Evolutionary conservation across 768 basidiomycete genomes (phyloP), one percentile per base, ranked within the genome.

Genomic region (Fomitopsis serialis): DNA sequence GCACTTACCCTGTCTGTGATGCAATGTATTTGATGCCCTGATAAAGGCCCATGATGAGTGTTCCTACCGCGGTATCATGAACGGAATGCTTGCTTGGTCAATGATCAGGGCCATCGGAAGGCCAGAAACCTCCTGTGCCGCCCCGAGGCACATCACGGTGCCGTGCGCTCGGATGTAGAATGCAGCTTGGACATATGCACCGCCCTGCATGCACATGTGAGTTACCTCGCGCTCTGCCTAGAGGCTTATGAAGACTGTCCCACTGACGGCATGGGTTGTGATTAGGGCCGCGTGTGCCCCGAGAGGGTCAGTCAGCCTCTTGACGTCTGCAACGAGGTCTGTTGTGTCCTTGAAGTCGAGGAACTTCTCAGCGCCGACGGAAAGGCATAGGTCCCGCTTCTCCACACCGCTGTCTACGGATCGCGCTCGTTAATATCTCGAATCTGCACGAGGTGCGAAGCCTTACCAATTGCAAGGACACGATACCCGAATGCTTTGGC

Each of bases 121-220:
- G 8, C 73, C 72, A 2, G 87, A 66, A 4, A 66, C 76, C 0
- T 81, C 80, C 23, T 54, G 43, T 1, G 64, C 72, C 0, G 91
- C 68, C 19, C 90, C 89, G 34, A 92, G 85, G 7, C 77, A 82
- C 74, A 92, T 85, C 45, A 92, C 72, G 2, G 78, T 80, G 11
- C 88, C 87, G n/a, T 79, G 78, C 1, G 75, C 71, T 19, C 89
- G 78, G 45, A 93, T 72, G 65, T 92, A 92, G 46, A 85, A 79
- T 2, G 84, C 63, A 3, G 82, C 85, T 61, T 84, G 78, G 4
- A 58, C 29, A 29, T 74, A 75, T 8, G 65, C 73, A 23, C 63
- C 23, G 37, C 56, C 34, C 53, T 54, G 40, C 19, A 35, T 12
- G 40, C 27, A 22, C 50, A 27, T 44, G 27, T 48, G 7, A 50